phyloP scores from a whole-genome alignment of 2,329 filamentous ascomycete species.

The Allantophomopsis cytisporea region DNA sequence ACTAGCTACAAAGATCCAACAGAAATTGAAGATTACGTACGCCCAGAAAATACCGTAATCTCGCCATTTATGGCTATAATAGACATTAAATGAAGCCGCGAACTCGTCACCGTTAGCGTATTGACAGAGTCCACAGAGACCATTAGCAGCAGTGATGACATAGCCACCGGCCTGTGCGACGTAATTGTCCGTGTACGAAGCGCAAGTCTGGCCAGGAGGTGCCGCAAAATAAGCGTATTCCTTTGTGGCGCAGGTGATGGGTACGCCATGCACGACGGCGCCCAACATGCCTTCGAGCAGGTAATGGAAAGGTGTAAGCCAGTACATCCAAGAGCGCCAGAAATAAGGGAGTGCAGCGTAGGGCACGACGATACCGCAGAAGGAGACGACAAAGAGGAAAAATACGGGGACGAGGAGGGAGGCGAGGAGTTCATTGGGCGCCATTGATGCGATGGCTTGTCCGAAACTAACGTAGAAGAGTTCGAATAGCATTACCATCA shows the following conservation, averaged over 20 bases:
- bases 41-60: slow-evolving; percentile 52
- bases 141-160: slow-evolving; percentile 37
- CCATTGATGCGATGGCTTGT: slow-evolving; percentile 52
- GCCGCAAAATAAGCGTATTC: slow-evolving; percentile 48
- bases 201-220: slow-evolving; percentile 44
- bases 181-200: slow-evolving; percentile 41
- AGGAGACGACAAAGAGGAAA: slow-evolving; percentile 56
- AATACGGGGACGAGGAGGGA: slow-evolving; percentile 54
- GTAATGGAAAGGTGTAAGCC: slow-evolving; percentile 54
- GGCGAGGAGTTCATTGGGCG: slow-evolving; percentile 53
- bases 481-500: slow-evolving; percentile 38
- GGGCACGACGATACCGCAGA: slow-evolving; percentile 59
- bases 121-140: slow-evolving; percentile 51
- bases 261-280: slow-evolving; percentile 36
- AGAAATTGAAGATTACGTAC: slow-evolving; percentile 52
- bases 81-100: slow-evolving; percentile 40
- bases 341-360: slow-evolving; percentile 42
- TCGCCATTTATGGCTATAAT: slow-evolving; percentile 47
- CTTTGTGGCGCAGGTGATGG: slow-evolving; percentile 35
- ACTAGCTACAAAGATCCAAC: slow-evolving; percentile 33
- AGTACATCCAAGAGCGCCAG: slow-evolving; percentile 55
- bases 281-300: slow-evolving; percentile 48
- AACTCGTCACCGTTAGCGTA: slow-evolving; percentile 39
- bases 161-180: slow-evolving; percentile 43
- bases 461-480: slow-evolving; percentile 52